These are phyloP conservation scores for Candida glaebosa DNA, from an alignment of 805 yeast species.

Conservation along the genomic window DNA sequence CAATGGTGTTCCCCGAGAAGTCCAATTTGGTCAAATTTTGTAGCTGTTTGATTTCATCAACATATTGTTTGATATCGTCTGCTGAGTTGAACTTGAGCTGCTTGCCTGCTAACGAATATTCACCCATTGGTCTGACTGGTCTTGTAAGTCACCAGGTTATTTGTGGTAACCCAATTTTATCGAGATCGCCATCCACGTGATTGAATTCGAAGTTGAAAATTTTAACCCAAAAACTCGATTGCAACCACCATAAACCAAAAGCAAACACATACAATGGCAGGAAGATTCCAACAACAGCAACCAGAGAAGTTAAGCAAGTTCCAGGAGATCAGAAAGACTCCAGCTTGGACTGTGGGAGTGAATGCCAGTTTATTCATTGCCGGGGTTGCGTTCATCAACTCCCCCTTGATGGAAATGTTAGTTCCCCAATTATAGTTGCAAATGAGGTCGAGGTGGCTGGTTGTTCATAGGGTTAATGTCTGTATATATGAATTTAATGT, in stretches of 20 bases:
- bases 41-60: conserved; percentile 49
- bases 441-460: neutral
- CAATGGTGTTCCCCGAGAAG: conserved; percentile 91
- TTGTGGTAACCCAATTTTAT: too few species aligned
- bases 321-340: conserved; percentile 57
- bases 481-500: conserved; percentile 4
- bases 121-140: neutral
- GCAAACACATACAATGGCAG: conserved; percentile 16
- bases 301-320: conserved; percentile 30
- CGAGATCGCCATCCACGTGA: too few species aligned
- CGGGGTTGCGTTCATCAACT: conserved; percentile 74
- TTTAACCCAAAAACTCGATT: too few species aligned
- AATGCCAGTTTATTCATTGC: conserved; percentile 63
- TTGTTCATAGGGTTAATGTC: conserved; percentile 4
- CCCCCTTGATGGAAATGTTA: conserved; percentile 76
- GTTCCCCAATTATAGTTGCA: conserved; percentile 62
- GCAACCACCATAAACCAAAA: neutral
- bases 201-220: too few species aligned
- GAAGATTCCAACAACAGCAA: conserved; percentile 15
- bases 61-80: conserved; percentile 69
- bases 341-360: conserved; percentile 60
- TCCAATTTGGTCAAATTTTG: conserved; percentile 55
- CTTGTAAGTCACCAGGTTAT: too few species aligned
- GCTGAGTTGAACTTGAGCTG: conserved; percentile 71
- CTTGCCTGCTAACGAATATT: conserved; percentile 63